Evolutionary conservation across 805 yeast species (phyloP).

Genomic region (Myxozyma kluyveri): DNA sequence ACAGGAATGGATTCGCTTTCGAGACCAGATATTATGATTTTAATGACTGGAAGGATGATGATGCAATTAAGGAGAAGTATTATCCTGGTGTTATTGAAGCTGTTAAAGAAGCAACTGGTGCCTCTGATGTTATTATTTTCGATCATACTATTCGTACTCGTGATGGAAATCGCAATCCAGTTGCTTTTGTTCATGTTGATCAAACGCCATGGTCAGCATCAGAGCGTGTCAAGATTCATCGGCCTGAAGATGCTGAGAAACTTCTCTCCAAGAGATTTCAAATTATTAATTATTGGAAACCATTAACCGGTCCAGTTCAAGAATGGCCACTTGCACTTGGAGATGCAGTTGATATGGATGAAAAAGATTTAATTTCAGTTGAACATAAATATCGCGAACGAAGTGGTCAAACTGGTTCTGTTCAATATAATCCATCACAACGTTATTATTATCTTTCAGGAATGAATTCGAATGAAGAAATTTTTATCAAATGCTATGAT

Average conservation of each 20-base stretch:
- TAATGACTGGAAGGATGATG: slow-evolving; percentile 25
- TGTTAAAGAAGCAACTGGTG: slow-evolving; percentile 31
- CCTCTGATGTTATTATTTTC: slow-evolving; percentile 26
- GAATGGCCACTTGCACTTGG: slow-evolving; percentile 32
- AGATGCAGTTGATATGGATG: slow-evolving; percentile 23
- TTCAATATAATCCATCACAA: slow-evolving; percentile 27
- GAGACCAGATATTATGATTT: slow-evolving; percentile 16
- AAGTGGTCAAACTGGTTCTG: slow-evolving; percentile 31
- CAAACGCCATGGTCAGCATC: slow-evolving; percentile 31
- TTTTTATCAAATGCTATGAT: slow-evolving; percentile 31
- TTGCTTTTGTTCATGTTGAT: slow-evolving; percentile 30
- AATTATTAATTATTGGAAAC: slow-evolving; percentile 34
- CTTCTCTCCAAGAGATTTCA: slow-evolving; percentile 29
- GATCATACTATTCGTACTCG: slow-evolving; percentile 31
- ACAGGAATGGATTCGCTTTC: slow-evolving; percentile 25
- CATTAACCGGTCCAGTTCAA: slow-evolving; percentile 25
- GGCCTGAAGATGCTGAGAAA: slow-evolving; percentile 29
- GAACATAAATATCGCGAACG: slow-evolving; percentile 29
- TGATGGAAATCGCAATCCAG: slow-evolving; percentile 30
- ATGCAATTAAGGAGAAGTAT: slow-evolving; percentile 25
- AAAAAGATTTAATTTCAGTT: slow-evolving; percentile 26
- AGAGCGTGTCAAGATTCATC: slow-evolving; percentile 28
- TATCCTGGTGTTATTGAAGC: slow-evolving; percentile 29
- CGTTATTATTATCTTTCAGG: slow-evolving; percentile 27
- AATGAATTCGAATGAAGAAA: slow-evolving; percentile 29